A percentile compares a stretch with the other conserved stretches of the same genome.
phyloP scores from a whole-genome alignment of 495 filamentous ascomycete species.

The Pseudomonodictys pantanalensis region DNA sequence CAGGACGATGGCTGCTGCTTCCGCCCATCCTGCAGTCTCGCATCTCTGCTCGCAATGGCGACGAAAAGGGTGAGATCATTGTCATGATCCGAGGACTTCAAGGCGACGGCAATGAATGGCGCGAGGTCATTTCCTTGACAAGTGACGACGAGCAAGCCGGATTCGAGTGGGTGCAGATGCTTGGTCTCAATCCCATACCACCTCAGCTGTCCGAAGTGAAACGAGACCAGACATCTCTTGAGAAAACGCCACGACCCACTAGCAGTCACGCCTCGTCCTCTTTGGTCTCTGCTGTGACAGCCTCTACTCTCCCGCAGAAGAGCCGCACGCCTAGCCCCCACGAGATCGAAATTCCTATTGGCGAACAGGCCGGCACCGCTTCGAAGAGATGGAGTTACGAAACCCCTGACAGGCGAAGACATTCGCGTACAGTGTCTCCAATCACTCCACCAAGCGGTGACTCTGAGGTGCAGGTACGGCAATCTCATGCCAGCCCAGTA shows the following conservation, averaged over 20 bases:
- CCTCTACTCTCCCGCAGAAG: slow-evolving; percentile 42
- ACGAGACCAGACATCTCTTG: slow-evolving; percentile 20
- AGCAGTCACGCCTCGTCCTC: slow-evolving; percentile 32
- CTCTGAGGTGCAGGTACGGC: background rate
- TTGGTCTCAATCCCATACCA: slow-evolving; percentile 73
- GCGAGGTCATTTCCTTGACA: slow-evolving; percentile 71
- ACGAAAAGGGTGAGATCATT: slow-evolving; percentile 65
- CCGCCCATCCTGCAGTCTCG: slow-evolving; percentile 67
- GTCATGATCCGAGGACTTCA: slow-evolving; percentile 74
- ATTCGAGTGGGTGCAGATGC: slow-evolving; percentile 83
- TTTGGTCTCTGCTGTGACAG: slow-evolving; percentile 29
- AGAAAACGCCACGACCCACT: slow-evolving; percentile 13
- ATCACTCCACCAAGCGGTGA: slow-evolving; percentile 21
- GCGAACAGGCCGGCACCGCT: slow-evolving; percentile 54
- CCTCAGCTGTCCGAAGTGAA: slow-evolving; percentile 50
- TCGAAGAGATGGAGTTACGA: slow-evolving; percentile 39
- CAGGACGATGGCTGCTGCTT: slow-evolving; percentile 82
- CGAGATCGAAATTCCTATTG: slow-evolving; percentile 67
- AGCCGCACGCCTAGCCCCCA: slow-evolving; percentile 52
- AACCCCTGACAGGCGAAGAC: slow-evolving; percentile 16
- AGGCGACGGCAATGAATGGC: slow-evolving; percentile 63
- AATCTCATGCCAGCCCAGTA: background rate
- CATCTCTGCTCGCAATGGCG: slow-evolving; percentile 78
- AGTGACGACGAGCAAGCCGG: slow-evolving; percentile 70
- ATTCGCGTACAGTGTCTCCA: slow-evolving; percentile 24